Percentiles rank a stretch among this genome's conserved stretches.
These are phyloP conservation scores for Neurospora africana DNA, from an alignment of 495 filamentous ascomycete genomes.

Conservation along the genomic window DNA sequence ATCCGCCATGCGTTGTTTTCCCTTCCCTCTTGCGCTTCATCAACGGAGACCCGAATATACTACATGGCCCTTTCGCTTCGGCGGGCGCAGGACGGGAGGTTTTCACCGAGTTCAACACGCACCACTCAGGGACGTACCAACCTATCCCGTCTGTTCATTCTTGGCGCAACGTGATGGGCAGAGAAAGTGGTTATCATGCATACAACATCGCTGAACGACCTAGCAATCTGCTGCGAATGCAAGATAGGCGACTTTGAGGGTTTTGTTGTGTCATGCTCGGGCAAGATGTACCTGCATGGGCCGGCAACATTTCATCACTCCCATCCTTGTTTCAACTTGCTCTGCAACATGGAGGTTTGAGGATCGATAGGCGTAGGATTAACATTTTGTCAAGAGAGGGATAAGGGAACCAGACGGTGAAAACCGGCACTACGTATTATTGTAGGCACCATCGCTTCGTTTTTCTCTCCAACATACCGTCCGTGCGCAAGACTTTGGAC, in stretches of 20 bases:
- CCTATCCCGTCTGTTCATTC: not conserved
- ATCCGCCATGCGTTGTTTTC: not conserved
- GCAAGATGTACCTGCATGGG: not conserved
- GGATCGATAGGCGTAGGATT: not conserved
- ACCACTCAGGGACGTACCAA: not conserved
- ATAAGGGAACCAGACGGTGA: not conserved
- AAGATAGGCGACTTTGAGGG: not conserved
- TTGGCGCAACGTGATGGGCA: not conserved
- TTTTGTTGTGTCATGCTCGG: not conserved
- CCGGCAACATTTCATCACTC: not conserved
- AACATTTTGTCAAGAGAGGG: not conserved
- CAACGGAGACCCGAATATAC: not conserved
- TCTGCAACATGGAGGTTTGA: not conserved
- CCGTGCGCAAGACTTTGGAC: not conserved
- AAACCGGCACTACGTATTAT: not conserved
- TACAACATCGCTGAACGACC: not conserved
- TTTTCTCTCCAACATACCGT: not conserved
- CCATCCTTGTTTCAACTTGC: not conserved
- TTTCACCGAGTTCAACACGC: not conserved
- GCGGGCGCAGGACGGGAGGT: not conserved
- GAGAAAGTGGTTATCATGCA: not conserved
- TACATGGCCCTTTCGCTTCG: not conserved
- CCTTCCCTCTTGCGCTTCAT: not conserved
- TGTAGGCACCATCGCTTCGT: not conserved
- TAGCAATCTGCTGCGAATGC: not conserved